Evolutionary conservation across 2,329 filamentous ascomycete species (phyloP), one percentile per base, ranked within the genome.

Genomic region (Colletotrichum navitas): DNA sequence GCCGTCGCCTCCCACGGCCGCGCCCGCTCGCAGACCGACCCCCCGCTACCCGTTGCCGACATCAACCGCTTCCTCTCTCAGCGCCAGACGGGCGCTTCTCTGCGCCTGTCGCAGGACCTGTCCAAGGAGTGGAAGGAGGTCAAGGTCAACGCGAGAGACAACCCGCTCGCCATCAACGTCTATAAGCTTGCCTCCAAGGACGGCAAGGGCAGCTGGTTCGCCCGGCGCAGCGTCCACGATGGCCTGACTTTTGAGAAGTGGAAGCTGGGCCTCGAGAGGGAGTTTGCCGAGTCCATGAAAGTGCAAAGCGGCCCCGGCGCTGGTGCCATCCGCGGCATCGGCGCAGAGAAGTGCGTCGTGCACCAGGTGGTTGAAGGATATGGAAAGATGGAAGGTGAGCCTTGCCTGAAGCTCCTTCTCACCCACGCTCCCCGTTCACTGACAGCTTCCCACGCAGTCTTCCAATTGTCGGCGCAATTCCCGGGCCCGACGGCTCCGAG

Each of bases 181-280:
- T 97, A 93, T 83, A 97, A 97, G 80, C 86, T 96, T 71, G 83
- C 87, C 0, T 89, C 92, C 2, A 92, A 93, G 76, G 95, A 98
- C 80, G 91, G 94, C 47, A 91, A 91, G 74, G 95, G 95, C 2
- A 87, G 93, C 10, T 98, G 95, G 95, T 98, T 98, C 81, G 94
- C 94, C 32, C 85, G 95, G 66, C 86, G 92, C 60, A 97, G 94
- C 78, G 86, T 97, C 26, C 94, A 98, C 77, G 90, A 93, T 76
- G 93, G 92, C 0, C 80, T 97, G 26, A 86, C 90, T 0, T 97
- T 97, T 79, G 87, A 89, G 26, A 91, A 89, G 78, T 97, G 94
- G 91, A 92, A 91, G 83, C 85, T 86, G 62, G 94, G 92, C 3
- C 87, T 98, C 77, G 87, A 93, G 79, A 85, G 86, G 29, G 95